A percentile compares a stretch with the other conserved stretches of the same genome.
These are phyloP conservation scores for Rhizopogon vulgaris DNA, from an alignment of 768 basidiomycete species.

Conservation along the genomic window DNA sequence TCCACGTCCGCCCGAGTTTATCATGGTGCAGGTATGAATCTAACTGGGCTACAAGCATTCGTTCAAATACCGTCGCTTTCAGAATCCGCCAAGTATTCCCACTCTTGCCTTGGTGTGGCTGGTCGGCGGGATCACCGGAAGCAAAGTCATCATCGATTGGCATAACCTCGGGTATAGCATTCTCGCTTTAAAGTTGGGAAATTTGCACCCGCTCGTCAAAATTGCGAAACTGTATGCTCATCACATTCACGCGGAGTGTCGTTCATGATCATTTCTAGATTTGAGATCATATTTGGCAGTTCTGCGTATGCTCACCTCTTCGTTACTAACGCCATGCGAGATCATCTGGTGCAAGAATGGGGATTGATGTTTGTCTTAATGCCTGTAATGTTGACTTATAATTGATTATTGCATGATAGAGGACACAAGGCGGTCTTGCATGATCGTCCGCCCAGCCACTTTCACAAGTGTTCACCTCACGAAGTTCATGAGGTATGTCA, in stretches of 20 bases:
- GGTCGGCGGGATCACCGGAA: constrained; percentile 58
- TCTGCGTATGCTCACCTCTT: constrained; percentile 87
- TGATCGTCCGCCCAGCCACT: constrained; percentile 86
- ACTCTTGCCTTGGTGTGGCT: constrained; percentile 84
- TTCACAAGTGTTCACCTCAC: constrained; percentile 61
- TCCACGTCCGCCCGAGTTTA: constrained; percentile 67
- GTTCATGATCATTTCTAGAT: constrained; percentile 39
- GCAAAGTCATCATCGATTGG: constrained; percentile 96
- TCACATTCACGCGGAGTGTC: not conserved
- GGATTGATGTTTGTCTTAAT: constrained; percentile 54
- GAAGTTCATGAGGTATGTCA: constrained; percentile 69
- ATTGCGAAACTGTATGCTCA: constrained; percentile 66
- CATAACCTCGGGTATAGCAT: constrained; percentile 97
- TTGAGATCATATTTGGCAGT: constrained; percentile 77
- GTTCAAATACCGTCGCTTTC: constrained; percentile 1
- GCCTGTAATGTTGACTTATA: not conserved
- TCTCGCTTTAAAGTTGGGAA: constrained; percentile 75
- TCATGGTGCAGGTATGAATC: constrained; percentile 78
- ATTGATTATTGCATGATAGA: constrained; percentile 35
- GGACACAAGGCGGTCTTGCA: constrained; percentile 76
- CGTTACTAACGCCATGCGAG: constrained; percentile 84
- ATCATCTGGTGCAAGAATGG: constrained; percentile 67
- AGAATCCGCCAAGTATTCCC: constrained; percentile 98
- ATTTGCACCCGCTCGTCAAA: constrained; percentile 59
- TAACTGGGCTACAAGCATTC: not conserved